phyloP scores from a whole-genome alignment of 768 basidiomycete genomes.

The Lactarius pseudohatsudake region DNA sequence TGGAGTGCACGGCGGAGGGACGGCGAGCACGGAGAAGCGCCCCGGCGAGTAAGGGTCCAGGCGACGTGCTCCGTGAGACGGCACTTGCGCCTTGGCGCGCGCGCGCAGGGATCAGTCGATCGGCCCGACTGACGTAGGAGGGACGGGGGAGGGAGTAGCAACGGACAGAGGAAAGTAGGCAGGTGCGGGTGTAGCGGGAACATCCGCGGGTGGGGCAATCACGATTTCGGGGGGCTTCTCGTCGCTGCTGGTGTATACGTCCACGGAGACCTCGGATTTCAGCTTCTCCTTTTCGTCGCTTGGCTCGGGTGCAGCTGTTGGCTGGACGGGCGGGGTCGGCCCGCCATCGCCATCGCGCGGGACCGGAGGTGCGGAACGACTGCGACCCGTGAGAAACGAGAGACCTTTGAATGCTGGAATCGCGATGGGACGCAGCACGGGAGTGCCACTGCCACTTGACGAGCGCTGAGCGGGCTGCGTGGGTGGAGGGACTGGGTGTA shows the following conservation, averaged over 20 bases:
- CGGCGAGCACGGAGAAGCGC: constrained; percentile 67
- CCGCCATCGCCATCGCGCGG: constrained; percentile 28
- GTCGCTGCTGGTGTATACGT: not conserved
- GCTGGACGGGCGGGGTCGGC: constrained; percentile 1
- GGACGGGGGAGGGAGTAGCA: not conserved
- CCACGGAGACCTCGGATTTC: not conserved
- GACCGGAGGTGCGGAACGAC: constrained; percentile 25
- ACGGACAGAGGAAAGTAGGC: constrained; percentile 2
- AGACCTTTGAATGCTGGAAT: constrained; percentile 28
- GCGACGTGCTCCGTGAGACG: constrained; percentile 42
- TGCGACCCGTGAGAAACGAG: constrained; percentile 28
- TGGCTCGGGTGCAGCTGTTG: constrained; percentile 1
- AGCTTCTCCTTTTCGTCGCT: constrained; percentile 24
- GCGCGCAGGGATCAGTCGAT: constrained; percentile 15
- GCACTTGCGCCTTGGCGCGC: constrained; percentile 14
- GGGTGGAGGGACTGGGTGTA: not conserved
- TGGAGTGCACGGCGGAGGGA: constrained; percentile 30
- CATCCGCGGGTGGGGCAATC: not conserved
- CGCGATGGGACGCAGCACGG: constrained; percentile 19
- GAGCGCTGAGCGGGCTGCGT: constrained; percentile 13
- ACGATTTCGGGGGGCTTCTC: constrained; percentile 9
- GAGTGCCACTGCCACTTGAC: constrained; percentile 18
- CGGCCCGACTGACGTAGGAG: not conserved
- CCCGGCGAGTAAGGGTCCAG: constrained; percentile 65
- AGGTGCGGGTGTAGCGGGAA: constrained; percentile 15